A percentile compares a stretch with the other conserved stretches of the same genome.
phyloP scores from a whole-genome alignment of 306 rosid species.

The Astragalus glycyphyllos region DNA sequence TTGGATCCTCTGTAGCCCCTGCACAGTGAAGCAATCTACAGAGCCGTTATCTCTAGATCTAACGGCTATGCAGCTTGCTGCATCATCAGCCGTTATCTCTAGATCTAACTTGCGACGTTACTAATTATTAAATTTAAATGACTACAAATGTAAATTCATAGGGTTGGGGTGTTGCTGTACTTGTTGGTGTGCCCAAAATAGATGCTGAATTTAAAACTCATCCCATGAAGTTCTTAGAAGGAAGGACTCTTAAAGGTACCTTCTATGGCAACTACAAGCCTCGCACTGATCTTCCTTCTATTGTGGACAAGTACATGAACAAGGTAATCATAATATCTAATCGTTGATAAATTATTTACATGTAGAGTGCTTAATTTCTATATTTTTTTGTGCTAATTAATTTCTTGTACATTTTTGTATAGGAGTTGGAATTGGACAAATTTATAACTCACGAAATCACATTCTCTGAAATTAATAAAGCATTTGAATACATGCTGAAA shows the following conservation, averaged over 20 bases:
- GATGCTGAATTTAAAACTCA: slow-evolving; percentile 87
- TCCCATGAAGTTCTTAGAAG: slow-evolving; percentile 73
- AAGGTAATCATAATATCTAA: slow-evolving; percentile 40
- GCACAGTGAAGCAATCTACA: too few species aligned
- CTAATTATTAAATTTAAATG: too few species aligned
- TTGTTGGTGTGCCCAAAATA: slow-evolving; percentile 87
- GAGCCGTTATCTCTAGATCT: too few species aligned
- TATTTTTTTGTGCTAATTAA: not conserved
- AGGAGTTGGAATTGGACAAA: slow-evolving; percentile 81
- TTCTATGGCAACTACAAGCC: slow-evolving; percentile 96
- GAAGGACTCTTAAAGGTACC: slow-evolving; percentile 91
- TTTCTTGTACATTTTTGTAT: not conserved
- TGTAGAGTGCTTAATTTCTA: too few species aligned
- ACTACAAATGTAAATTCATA: slow-evolving; percentile 16
- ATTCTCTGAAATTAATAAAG: slow-evolving; percentile 73
- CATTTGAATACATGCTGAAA: slow-evolving; percentile 70
- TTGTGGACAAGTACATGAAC: slow-evolving; percentile 83
- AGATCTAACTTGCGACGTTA: too few species aligned
- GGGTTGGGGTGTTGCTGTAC: slow-evolving; percentile 99
- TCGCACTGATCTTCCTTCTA: slow-evolving; percentile 71
- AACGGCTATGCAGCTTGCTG: too few species aligned
- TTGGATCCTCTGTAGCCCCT: too few species aligned
- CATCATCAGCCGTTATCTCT: too few species aligned
- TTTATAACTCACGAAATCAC: slow-evolving; percentile 74
- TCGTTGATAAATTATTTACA: not conserved